Evolutionary conservation across 1,284 basidiomycete genomes (phyloP).

Genomic region (Cryptococcus sp.): DNA sequence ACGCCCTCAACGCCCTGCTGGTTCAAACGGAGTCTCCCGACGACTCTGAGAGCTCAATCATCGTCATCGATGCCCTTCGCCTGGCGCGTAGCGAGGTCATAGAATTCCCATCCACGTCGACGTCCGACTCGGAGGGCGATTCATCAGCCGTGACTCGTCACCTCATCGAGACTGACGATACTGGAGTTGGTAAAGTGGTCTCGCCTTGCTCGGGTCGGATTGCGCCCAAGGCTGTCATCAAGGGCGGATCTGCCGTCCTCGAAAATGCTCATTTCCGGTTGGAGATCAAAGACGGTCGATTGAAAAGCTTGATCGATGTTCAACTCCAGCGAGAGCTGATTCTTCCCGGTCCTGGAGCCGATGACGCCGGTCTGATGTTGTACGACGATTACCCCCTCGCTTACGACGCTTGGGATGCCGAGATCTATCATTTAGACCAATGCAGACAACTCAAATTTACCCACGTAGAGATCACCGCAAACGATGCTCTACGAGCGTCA

Average conservation of each 20-base stretch:
- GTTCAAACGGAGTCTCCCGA: too few species aligned
- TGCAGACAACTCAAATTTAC: conserved; percentile 67
- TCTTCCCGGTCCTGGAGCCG: conserved; percentile 61
- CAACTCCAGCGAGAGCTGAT: conserved; percentile 71
- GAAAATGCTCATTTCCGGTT: conserved; percentile 38
- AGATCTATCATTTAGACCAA: conserved; percentile 73
- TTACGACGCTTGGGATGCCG: conserved; percentile 63
- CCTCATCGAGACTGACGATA: conserved; percentile 1
- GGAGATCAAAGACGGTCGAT: conserved; percentile 69
- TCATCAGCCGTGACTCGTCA: not conserved
- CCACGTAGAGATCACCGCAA: conserved; percentile 61
- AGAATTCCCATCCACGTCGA: not conserved
- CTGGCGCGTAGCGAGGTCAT: conserved; percentile 2
- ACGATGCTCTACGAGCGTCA: conserved; percentile 71
- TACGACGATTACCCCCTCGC: conserved; percentile 66
- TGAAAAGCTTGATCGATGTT: conserved; percentile 71
- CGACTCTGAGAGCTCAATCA: not conserved
- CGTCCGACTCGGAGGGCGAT: not conserved
- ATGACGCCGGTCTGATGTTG: conserved; percentile 75
- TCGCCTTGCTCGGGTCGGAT: not conserved
- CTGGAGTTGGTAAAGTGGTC: conserved; percentile 3
- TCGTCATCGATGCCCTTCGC: conserved; percentile 6
- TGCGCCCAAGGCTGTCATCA: not conserved
- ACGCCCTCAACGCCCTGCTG: not conserved
- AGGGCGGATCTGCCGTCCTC: not conserved